Conservation (phyloP, 257 asterid genomes). For the Capsicum chinense region DNA sequence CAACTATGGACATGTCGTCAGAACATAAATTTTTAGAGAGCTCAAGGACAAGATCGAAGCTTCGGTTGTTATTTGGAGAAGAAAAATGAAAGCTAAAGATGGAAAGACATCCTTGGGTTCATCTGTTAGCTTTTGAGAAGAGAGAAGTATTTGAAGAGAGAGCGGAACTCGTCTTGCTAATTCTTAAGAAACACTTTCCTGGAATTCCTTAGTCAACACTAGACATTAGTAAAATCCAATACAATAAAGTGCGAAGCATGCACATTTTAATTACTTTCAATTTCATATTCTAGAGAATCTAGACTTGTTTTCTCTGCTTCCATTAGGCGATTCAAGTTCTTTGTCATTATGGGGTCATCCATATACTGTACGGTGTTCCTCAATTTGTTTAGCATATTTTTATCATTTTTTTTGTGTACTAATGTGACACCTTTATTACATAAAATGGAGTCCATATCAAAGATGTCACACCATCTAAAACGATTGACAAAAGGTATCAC, state of each 20-base stretch:
- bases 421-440: no score
- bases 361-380: neutral
- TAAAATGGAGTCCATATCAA: no score
- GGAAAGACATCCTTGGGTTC: slow-evolving; percentile 80
- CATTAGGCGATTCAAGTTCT: neutral
- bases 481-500: no score
- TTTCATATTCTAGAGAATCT: neutral
- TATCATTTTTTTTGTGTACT: no score
- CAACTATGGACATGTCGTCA: no score
- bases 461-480: no score
- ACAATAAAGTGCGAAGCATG: slow-evolving; percentile 54
- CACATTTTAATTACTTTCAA: neutral
- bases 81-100: slow-evolving; percentile 82
- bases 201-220: slow-evolving; percentile 64
- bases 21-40: no score
- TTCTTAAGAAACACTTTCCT: slow-evolving; percentile 49
- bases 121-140: slow-evolving; percentile 76
- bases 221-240: slow-evolving; percentile 86
- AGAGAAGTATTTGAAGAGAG: slow-evolving; percentile 82
- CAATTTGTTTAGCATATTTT: neutral
- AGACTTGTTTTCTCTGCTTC: neutral
- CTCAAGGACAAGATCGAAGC: slow-evolving; percentile 72
- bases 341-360: neutral
- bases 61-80: slow-evolving; percentile 79
- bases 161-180: slow-evolving; percentile 69